Base-by-base conservation (phyloP, 352 stramenopile genomes). In the Phytopythium montanum region DNA sequence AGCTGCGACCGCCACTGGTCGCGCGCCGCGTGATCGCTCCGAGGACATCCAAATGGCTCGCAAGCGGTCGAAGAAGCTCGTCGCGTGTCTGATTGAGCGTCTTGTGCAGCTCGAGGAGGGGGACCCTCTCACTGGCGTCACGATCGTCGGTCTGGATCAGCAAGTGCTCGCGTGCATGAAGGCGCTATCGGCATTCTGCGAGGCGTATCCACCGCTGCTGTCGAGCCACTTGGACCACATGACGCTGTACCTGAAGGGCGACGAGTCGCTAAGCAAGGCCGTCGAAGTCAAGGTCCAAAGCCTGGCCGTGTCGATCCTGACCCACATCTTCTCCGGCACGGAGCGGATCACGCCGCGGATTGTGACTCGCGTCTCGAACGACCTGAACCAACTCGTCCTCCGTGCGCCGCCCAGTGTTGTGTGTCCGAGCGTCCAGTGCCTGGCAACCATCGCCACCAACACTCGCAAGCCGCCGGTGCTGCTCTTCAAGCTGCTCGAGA, bases 131-230 rank as follows among this genome's bases (percentile, higher is more conserved):
- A 64, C 73, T 16, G 75, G 76, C 31, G 79, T 92, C 39, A 84
- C 79, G 14, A 73, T 85, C 33, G 41, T 67, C 55, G 75, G 84
- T 44, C 39, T 52, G 16, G 69, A 93, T 34, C 51, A 70, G 21
- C 85, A 96, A 52, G 89, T 92, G 56, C 46, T 92, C 16, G 64
- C 83, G 21, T 94, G 84, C 48, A 75, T 96, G 62, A 90, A 84
- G 57, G 81, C 85, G n/a, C 46, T 96, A 23, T 73, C 69, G 42
- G 80, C 70, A 8, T 94, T 96, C 67, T 92, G 80, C 44, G 71
- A 91, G 69, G 85, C 82, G 23, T 77, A 63, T 44, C 85, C 87
- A 10, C 46, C 72, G 21, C 62, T 96, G 18, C 54, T 96, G 2
- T 62, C 65, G 1, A 59, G 62, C 6, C 85, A 92, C 50, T 66